These are phyloP conservation scores for Umbilicus rupestris DNA, from an alignment of 164 flowering plant species.

Conservation along the genomic window DNA sequence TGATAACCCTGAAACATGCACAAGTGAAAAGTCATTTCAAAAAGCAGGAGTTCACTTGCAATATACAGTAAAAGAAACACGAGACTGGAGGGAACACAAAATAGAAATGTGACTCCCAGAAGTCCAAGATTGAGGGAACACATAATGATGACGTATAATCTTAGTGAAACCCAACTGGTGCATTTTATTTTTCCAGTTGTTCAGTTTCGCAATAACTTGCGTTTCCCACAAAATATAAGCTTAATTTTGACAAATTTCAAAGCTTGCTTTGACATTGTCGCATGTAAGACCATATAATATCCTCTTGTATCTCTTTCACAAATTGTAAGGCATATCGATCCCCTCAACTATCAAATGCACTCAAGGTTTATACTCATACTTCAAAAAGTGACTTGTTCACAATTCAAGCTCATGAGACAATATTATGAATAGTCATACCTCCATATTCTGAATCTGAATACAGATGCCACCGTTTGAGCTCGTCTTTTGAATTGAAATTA, in stretches of 20 bases:
- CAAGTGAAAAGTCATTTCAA: neutral
- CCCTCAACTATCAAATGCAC: neutral
- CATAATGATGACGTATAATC: too few species aligned
- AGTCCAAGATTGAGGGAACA: too few species aligned
- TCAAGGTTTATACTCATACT: neutral
- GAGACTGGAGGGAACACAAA: too few species aligned
- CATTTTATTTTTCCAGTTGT: neutral
- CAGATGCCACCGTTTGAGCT: constrained; percentile 85
- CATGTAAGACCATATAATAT: too few species aligned
- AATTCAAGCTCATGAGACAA: neutral
- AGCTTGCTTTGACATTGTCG: too few species aligned
- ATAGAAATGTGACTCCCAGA: too few species aligned
- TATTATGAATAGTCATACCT: constrained; percentile 32
- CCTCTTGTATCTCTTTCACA: neutral
- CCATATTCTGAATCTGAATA: constrained; percentile 98
- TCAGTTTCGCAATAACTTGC: too few species aligned
- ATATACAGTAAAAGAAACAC: too few species aligned
- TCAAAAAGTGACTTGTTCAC: neutral
- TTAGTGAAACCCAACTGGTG: too few species aligned
- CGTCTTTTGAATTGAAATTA: constrained; percentile 71
- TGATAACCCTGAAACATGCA: constrained; percentile 58
- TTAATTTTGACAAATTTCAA: too few species aligned
- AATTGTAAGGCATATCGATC: neutral
- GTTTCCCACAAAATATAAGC: too few species aligned
- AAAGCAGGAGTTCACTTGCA: neutral